phyloP scores from a whole-genome alignment of 2,329 filamentous ascomycete species.

The Pyrenochaeta sp. region DNA sequence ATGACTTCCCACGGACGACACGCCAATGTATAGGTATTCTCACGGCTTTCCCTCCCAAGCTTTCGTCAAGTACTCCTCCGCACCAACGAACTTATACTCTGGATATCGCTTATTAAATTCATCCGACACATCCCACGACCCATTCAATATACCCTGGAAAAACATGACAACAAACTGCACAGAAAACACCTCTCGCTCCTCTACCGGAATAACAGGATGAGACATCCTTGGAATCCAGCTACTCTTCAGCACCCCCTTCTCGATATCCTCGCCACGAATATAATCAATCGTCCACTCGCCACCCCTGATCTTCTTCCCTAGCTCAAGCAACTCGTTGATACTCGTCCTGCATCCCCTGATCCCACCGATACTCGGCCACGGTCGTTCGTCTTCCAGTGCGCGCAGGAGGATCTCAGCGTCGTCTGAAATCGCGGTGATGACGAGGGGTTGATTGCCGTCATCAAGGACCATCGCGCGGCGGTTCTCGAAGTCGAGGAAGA shows the following conservation, averaged over 20 bases:
- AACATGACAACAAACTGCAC: conserved; percentile 54
- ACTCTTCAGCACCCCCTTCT: conserved; percentile 51
- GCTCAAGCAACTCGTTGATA: conserved; percentile 36
- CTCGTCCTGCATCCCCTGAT: conserved; percentile 33
- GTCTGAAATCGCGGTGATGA: conserved; percentile 38
- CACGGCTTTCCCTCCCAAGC: conserved; percentile 53
- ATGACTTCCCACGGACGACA: too few species aligned
- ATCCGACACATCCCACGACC: conserved; percentile 55
- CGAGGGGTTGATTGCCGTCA: conserved; percentile 34
- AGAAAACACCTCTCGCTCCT: conserved; percentile 45
- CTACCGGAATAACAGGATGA: conserved; percentile 48
- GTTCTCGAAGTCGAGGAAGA: conserved; percentile 42
- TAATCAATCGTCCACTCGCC: conserved; percentile 53
- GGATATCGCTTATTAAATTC: conserved; percentile 59
- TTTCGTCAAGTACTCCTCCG: conserved; percentile 54
- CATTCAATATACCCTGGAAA: conserved; percentile 53
- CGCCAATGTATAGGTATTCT: neutral
- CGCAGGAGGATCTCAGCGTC: conserved; percentile 33
- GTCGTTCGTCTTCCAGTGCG: conserved; percentile 33
- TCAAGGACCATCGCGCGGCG: conserved; percentile 41
- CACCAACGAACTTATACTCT: conserved; percentile 53
- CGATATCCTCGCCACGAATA: conserved; percentile 59
- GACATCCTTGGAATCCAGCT: conserved; percentile 52
- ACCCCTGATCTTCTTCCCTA: conserved; percentile 41
- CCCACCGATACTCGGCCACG: conserved; percentile 41